These are phyloP conservation scores for Hypomontagnella monticulosa DNA, from an alignment of 495 filamentous ascomycete genomes.

Conservation along the genomic window DNA sequence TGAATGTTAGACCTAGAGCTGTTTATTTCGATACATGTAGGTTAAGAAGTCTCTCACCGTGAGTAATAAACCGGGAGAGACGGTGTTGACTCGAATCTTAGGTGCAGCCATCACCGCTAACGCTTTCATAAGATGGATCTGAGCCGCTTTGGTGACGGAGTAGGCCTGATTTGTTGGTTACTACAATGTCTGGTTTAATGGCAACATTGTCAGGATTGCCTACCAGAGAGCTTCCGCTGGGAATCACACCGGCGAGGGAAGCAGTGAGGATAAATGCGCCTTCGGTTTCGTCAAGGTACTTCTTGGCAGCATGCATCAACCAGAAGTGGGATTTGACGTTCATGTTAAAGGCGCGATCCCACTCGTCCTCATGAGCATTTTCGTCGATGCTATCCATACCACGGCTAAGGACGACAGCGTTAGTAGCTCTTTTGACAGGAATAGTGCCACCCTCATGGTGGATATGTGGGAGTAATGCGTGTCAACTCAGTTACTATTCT, in stretches of 20 bases:
- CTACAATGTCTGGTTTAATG: background rate
- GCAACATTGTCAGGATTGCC: background rate
- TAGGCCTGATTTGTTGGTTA: conserved; percentile 49
- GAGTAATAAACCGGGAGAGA: conserved; percentile 62
- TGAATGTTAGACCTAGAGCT: conserved; percentile 10
- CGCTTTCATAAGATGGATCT: conserved; percentile 64
- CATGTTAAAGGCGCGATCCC: conserved; percentile 65
- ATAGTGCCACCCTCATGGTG: background rate
- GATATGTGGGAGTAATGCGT: background rate
- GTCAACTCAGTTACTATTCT: background rate
- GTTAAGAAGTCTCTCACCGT: conserved; percentile 49
- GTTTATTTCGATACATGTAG: background rate
- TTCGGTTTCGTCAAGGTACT: conserved; percentile 57
- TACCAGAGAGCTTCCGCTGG: conserved; percentile 60
- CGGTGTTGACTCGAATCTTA: conserved; percentile 63
- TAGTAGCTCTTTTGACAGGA: background rate
- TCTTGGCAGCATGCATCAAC: conserved; percentile 60
- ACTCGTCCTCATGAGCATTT: conserved; percentile 64
- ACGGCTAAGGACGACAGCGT: conserved; percentile 33
- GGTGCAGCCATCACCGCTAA: conserved; percentile 61
- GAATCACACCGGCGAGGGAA: conserved; percentile 62
- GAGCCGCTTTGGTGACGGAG: conserved; percentile 65
- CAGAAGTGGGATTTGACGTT: conserved; percentile 69
- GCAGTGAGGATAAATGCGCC: conserved; percentile 65
- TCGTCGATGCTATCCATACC: conserved; percentile 63